A percentile compares a stretch with the other conserved stretches of the same genome.
Evolutionary conservation across 2,329 filamentous ascomycete species (phyloP).

Genomic region (Metarhizium guizhouense): DNA sequence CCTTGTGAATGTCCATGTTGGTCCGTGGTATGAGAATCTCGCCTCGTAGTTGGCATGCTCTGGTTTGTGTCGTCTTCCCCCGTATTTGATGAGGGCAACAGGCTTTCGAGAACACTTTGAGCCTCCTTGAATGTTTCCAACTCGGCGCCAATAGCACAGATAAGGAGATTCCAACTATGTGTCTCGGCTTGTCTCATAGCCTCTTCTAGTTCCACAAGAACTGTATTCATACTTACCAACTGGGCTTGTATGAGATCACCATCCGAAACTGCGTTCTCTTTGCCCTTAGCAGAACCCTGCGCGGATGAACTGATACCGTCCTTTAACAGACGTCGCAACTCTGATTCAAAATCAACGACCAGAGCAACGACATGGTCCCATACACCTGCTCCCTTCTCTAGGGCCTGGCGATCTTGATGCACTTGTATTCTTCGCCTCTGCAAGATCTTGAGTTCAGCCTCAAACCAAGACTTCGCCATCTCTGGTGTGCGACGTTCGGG

Average conservation of each 20-base stretch:
- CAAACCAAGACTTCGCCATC: slow-evolving; percentile 66
- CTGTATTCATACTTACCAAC: slow-evolving; percentile 45
- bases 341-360: slow-evolving; percentile 56
- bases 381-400: slow-evolving; percentile 56
- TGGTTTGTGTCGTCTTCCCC: not conserved
- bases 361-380: slow-evolving; percentile 56
- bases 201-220: slow-evolving; percentile 46
- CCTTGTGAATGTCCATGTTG: not conserved
- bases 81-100: not conserved
- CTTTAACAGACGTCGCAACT: slow-evolving; percentile 48
- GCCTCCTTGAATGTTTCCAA: slow-evolving; percentile 57
- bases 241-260: slow-evolving; percentile 35
- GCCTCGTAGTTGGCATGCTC: not conserved
- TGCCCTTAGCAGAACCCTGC: slow-evolving; percentile 16
- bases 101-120: slow-evolving; percentile 38
- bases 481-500: slow-evolving; percentile 57
- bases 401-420: slow-evolving; percentile 52
- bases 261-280: slow-evolving; percentile 20
- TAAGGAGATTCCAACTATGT: slow-evolving; percentile 63
- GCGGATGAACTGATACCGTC: slow-evolving; percentile 9
- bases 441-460: slow-evolving; percentile 49
- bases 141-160: slow-evolving; percentile 68
- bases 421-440: slow-evolving; percentile 46
- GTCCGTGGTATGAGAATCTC: not conserved
- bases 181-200: slow-evolving; percentile 46